These are phyloP conservation scores for Xanthoconium separans DNA, from an alignment of 1,284 basidiomycete genomes.

Conservation along the genomic window DNA sequence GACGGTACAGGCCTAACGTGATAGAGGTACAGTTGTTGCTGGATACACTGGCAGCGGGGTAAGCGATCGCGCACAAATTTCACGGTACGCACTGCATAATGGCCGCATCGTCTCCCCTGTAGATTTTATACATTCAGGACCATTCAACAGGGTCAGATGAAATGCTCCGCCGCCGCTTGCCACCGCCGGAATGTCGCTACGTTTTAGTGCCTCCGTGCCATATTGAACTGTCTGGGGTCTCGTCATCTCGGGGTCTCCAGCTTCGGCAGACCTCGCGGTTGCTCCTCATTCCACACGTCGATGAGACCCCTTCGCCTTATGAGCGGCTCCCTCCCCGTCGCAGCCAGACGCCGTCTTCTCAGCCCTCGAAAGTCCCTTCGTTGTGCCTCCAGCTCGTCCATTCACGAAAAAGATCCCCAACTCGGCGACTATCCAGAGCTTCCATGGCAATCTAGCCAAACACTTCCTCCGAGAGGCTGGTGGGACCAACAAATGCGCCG, in stretches of 20 bases:
- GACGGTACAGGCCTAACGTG: conserved; percentile 7
- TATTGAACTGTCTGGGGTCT: conserved; percentile 21
- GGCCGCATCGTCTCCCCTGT: conserved; percentile 14
- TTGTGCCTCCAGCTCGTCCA: conserved; percentile 14
- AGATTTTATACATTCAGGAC: conserved; percentile 22
- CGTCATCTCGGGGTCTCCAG: conserved; percentile 23
- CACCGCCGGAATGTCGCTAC: conserved; percentile 9
- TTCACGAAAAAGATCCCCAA: conserved; percentile 59
- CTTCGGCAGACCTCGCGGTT: background rate
- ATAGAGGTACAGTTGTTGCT: conserved; percentile 1
- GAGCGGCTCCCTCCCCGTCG: conserved; percentile 10
- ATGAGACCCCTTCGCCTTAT: conserved; percentile 23
- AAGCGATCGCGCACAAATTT: conserved; percentile 23
- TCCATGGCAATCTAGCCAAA: conserved; percentile 69
- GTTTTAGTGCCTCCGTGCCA: conserved; percentile 10
- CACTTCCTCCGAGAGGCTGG: conserved; percentile 73
- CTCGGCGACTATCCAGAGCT: conserved; percentile 76
- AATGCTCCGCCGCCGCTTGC: conserved; percentile 16
- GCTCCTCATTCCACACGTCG: conserved; percentile 7
- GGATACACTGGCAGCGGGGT: conserved; percentile 9
- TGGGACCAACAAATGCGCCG: conserved; percentile 80
- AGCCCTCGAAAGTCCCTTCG: background rate
- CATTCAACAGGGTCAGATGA: conserved; percentile 20
- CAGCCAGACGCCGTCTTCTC: conserved; percentile 2
- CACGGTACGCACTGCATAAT: conserved; percentile 8